These are phyloP conservation scores for Gymnopilus junonius DNA, from an alignment of 768 basidiomycete species.

Conservation along the genomic window DNA sequence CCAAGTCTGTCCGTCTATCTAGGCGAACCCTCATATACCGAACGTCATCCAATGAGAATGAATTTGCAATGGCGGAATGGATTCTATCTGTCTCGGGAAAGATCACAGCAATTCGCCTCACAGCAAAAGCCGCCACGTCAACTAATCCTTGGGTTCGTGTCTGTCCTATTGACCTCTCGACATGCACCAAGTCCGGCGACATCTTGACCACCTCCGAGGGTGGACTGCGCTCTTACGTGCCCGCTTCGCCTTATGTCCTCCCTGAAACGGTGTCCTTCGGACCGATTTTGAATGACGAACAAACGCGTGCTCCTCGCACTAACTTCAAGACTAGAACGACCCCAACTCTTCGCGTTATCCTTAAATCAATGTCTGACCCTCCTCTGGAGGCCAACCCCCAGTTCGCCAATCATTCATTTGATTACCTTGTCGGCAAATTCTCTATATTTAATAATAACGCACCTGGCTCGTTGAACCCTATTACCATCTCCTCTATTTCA, in stretches of 20 bases:
- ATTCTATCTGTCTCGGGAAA: constrained; percentile 37
- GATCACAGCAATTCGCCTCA: constrained; percentile 40
- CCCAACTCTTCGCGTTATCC: constrained; percentile 33
- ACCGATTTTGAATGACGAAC: constrained; percentile 35
- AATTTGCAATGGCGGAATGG: constrained; percentile 47
- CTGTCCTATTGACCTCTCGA: constrained; percentile 41
- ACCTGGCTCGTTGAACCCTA: constrained; percentile 32
- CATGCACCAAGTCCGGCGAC: constrained; percentile 39
- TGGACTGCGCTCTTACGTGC: constrained; percentile 39
- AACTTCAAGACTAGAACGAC: constrained; percentile 42
- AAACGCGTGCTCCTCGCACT: constrained; percentile 34
- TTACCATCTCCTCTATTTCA: constrained; percentile 37
- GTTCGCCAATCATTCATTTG: constrained; percentile 24
- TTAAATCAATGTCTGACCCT: constrained; percentile 39
- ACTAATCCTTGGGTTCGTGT: constrained; percentile 36
- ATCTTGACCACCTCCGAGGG: constrained; percentile 39
- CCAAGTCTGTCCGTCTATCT: constrained; percentile 36
- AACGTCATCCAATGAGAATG: constrained; percentile 33
- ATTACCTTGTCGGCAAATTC: constrained; percentile 37
- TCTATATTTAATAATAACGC: constrained; percentile 44
- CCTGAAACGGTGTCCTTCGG: constrained; percentile 36
- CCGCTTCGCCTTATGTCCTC: constrained; percentile 35
- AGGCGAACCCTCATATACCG: constrained; percentile 40
- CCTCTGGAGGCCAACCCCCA: constrained; percentile 39
- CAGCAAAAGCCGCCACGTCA: constrained; percentile 41